A percentile compares a stretch with the other conserved stretches of the same genome.
These are phyloP conservation scores for Pythium phragmitis DNA, from an alignment of 352 stramenopile genomes.

Conservation along the genomic window DNA sequence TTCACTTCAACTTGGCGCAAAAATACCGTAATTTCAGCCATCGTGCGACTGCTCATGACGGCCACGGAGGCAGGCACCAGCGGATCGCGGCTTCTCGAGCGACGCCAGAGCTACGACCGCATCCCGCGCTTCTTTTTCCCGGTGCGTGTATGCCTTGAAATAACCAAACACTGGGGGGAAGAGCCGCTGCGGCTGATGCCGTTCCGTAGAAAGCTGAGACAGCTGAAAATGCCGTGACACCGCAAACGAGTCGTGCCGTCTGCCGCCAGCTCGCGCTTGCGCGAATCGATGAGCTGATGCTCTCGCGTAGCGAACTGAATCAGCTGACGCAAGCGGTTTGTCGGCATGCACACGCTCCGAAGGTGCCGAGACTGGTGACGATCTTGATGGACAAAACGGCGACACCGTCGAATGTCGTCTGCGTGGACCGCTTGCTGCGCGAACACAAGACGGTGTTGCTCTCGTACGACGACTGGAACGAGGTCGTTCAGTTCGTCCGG, in stretches of 20 bases:
- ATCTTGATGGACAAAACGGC: slow-evolving; percentile 28
- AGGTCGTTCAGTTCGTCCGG: neutral
- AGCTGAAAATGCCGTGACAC: neutral
- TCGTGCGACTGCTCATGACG: neutral
- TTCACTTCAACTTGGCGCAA: slow-evolving; percentile 8
- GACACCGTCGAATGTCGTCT: slow-evolving; percentile 28
- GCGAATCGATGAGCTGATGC: slow-evolving; percentile 16
- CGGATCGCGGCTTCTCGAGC: slow-evolving; percentile 14
- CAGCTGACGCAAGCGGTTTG: slow-evolving; percentile 13
- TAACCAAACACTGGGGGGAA: neutral
- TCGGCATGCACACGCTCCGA: slow-evolving; percentile 7
- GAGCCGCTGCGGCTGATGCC: neutral
- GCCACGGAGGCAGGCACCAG: neutral
- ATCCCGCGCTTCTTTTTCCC: slow-evolving; percentile 56
- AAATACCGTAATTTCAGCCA: neutral
- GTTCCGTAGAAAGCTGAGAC: slow-evolving; percentile 13
- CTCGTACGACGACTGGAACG: slow-evolving; percentile 44
- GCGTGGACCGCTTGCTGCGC: slow-evolving; percentile 39
- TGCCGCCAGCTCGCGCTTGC: slow-evolving; percentile 20
- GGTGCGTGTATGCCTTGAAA: neutral
- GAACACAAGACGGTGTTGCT: slow-evolving; percentile 36
- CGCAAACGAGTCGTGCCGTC: neutral
- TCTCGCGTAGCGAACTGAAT: slow-evolving; percentile 8
- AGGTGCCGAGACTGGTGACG: slow-evolving; percentile 29
- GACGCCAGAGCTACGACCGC: slow-evolving; percentile 26